Base-by-base conservation (phyloP, 2,329 filamentous ascomycete genomes). In the Paramyrothecium sp. region DNA sequence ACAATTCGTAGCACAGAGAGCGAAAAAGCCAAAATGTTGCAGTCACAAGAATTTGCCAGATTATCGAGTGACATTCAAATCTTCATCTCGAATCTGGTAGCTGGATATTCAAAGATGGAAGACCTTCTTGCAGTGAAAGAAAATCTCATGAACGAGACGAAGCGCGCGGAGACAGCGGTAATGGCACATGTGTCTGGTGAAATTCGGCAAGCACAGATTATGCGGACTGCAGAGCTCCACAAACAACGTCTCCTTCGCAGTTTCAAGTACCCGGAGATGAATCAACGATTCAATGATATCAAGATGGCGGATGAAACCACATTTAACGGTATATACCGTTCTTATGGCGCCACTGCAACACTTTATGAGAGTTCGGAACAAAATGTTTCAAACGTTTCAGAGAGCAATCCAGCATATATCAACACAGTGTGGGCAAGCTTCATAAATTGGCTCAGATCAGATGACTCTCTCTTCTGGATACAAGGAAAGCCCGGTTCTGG, bases 71-170 rank as follows among this genome's bases (percentile, higher is more conserved):
- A 58, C 17, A 34, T 61, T 3, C 55, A 53, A 3, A 30, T 7
- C 23, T 2, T 59, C n/a, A 20, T 59, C 2, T 1, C 7, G 0
- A 34, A 57, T 3, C 22, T 30, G 0, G 20, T 51, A 0, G 0
- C 20, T 1, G 57, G 59, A 0, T 22, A 52, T 2, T 46, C 2
- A 1, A 33, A 7, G 3, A 2, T 59, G 0, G 23, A 51, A 0
- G 2, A 55, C 5, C 49, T 58, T 20, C n/a, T 60, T 17, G 10
- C 13, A 22, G 13, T 5, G 30, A 49, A 58, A 12, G 46, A 53
- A 5, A 11, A 38, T 16, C 33, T 38, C 16, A 16, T 38, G 33
- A 38, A 38, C 33, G 33, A 38, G 33, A 38, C 33, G 33, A 38
- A 38, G 16, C 33, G 33, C 16, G 33, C 33, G 33, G 33, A 38